A percentile compares a stretch with the other conserved stretches of the same genome.
Evolutionary conservation across 2,329 filamentous ascomycete genomes (phyloP).

Genomic region (Lachnellula subtilissima): DNA sequence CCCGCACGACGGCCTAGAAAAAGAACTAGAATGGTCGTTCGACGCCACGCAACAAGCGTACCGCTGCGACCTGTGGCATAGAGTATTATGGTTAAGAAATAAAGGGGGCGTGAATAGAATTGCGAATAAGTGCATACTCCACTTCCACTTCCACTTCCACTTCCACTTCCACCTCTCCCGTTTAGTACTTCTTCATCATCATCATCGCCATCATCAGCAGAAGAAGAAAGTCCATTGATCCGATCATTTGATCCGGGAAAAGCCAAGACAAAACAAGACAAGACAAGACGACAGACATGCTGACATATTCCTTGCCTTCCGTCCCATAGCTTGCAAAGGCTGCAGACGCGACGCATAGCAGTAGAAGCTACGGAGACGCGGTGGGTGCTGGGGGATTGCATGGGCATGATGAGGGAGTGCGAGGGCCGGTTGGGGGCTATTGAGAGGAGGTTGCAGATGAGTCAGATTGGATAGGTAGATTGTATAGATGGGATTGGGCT

Average conservation of each 20-base stretch:
- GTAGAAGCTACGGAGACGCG: conserved; percentile 18
- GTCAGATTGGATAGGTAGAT: conserved; percentile 13
- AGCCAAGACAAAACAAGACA: too few relatives aligned
- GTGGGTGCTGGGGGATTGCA: conserved; percentile 19
- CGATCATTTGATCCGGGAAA: too few relatives aligned
- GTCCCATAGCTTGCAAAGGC: conserved; percentile 5
- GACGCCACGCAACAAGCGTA: conserved; percentile 23
- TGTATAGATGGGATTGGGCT: background rate
- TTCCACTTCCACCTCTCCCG: too few relatives aligned
- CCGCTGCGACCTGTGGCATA: conserved; percentile 15
- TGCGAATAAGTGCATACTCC: conserved; percentile 2
- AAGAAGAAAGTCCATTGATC: too few relatives aligned
- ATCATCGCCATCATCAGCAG: too few relatives aligned
- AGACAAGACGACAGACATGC: too few relatives aligned
- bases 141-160: too few relatives aligned
- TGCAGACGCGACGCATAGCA: conserved; percentile 21
- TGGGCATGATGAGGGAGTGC: conserved; percentile 17
- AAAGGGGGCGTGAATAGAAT: conserved; percentile 18
- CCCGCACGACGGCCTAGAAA: conserved; percentile 18
- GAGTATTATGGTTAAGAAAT: conserved; percentile 18
- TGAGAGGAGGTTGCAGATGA: conserved; percentile 20
- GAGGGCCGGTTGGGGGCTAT: conserved; percentile 14
- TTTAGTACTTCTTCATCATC: too few relatives aligned
- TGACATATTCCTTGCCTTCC: too few relatives aligned
- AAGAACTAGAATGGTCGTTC: conserved; percentile 25